These are phyloP conservation scores for Escovopsis sp. DNA, from an alignment of 2,329 filamentous ascomycete genomes.

Conservation along the genomic window DNA sequence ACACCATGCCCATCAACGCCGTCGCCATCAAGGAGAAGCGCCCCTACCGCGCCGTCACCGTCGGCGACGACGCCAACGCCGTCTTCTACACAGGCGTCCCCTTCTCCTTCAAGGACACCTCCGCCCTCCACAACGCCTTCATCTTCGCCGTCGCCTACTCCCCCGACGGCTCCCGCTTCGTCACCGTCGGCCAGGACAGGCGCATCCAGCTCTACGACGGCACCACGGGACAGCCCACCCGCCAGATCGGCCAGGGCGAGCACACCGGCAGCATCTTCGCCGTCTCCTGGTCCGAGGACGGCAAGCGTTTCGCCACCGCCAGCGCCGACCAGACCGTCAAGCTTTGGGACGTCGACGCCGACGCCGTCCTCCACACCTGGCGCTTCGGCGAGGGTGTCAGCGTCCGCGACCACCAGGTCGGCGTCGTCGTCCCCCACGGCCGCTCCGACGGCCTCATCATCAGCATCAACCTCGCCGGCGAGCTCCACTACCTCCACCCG, in stretches of 20 bases:
- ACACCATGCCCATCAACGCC: constrained; percentile 79
- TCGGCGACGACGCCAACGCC: constrained; percentile 74
- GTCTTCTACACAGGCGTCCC: constrained; percentile 89
- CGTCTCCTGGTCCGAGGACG: constrained; percentile 79
- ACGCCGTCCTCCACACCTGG: constrained; percentile 69
- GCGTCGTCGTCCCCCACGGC: constrained; percentile 76
- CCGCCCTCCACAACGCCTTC: constrained; percentile 71
- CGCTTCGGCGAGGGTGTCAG: constrained; percentile 61
- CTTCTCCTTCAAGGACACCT: constrained; percentile 88
- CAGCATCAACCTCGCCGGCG: constrained; percentile 73
- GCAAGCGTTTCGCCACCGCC: constrained; percentile 73
- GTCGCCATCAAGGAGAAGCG: constrained; percentile 81
- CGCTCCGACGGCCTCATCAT: constrained; percentile 78
- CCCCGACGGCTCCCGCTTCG: constrained; percentile 66
- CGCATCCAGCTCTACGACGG: constrained; percentile 92
- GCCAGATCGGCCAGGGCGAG: constrained; percentile 62
- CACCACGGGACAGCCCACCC: constrained; percentile 75
- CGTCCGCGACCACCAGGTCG: constrained; percentile 78
- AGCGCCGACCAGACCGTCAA: constrained; percentile 91
- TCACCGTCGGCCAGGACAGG: constrained; percentile 85
- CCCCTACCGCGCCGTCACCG: constrained; percentile 82
- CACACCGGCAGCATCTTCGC: constrained; percentile 90
- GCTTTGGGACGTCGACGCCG: constrained; percentile 78
- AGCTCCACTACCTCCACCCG: constrained; percentile 75
- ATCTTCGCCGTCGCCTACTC: constrained; percentile 80